A percentile compares a stretch with the other conserved stretches of the same genome.
phyloP scores from a whole-genome alignment of 2,329 filamentous ascomycete genomes.

The Fusarium pseudonygamai region DNA sequence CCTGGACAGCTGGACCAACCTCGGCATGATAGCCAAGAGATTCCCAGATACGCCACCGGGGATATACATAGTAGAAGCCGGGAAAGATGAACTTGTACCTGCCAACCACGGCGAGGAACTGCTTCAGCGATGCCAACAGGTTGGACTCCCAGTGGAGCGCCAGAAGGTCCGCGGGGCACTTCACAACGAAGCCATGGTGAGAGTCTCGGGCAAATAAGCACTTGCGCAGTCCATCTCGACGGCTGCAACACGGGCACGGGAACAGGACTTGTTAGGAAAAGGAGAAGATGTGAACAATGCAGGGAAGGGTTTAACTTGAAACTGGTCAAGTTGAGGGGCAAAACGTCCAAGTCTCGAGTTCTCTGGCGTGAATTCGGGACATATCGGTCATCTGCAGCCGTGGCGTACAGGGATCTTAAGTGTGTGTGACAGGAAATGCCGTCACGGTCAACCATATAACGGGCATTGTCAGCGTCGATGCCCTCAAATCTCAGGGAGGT shows the following conservation, averaged over 20 bases:
- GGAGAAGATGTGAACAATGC: not conserved
- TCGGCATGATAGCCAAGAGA: constrained; percentile 53
- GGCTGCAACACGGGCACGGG: constrained; percentile 34
- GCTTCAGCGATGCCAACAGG: constrained; percentile 56
- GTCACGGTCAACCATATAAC: constrained; percentile 32
- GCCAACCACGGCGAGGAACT: constrained; percentile 58
- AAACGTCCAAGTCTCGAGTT: constrained; percentile 17
- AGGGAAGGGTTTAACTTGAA: constrained; percentile 18
- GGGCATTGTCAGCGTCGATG: constrained; percentile 13
- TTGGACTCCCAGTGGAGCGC: constrained; percentile 58
- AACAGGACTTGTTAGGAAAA: constrained; percentile 7
- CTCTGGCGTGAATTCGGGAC: constrained; percentile 42
- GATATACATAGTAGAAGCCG: constrained; percentile 64
- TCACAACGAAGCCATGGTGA: constrained; percentile 65
- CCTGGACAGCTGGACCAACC: constrained; percentile 63
- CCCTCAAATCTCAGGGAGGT: constrained; percentile 27
- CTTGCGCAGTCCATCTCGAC: constrained; percentile 41
- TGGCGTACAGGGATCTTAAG: constrained; percentile 31
- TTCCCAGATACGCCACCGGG: constrained; percentile 44
- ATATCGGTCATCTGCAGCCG: constrained; percentile 36
- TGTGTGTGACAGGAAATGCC: constrained; percentile 37
- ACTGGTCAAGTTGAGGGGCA: constrained; percentile 11
- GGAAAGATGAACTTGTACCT: constrained; percentile 68
- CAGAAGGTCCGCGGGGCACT: constrained; percentile 59
- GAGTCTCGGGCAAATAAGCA: constrained; percentile 44